Base-by-base conservation (phyloP, 768 basidiomycete genomes). In the Leccinum pellstonianum region DNA sequence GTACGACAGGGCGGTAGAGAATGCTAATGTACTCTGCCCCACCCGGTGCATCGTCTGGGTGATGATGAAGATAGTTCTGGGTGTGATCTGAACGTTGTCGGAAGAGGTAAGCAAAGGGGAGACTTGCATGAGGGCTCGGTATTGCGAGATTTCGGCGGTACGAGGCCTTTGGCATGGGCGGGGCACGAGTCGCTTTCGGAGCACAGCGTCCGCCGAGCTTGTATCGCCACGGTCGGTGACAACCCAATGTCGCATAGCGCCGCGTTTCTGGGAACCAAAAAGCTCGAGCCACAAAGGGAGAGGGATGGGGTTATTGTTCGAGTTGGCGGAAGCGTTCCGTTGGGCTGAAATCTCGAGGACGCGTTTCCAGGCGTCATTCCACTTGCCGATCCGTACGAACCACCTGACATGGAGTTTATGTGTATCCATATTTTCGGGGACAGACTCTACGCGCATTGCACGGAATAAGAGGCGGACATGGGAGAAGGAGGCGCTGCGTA, bases 241-340 rank as follows among this genome's bases (percentile, higher is more conserved):
- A 23, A 55, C 31, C 64, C 66, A 68, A 47, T 52, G 60, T 38
- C 71, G 68, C 27, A 70, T 62, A 5, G 72, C 76, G 50, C 76
- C 74, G 54, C 74, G 71, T 56, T 78, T 79, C 61, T 70, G 66
- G 17, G 77, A 75, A 51, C 78, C 77, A 63, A 84, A 81, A 63
- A 90, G 82, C 62, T 90, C 87, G 48, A 83, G 59, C 87, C 86
- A 89, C 54, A 90, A 70, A 4, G 73, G 67, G 27, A 83, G 74
- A 27, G 80, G 82, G 33, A 79, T 72, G 31, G 59, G 47, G 7
- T 59, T 61, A 27, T 8, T 47, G 25, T 41, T 52, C 10, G 29
- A 31, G 6, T 41, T 56, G 23, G 60, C 43, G 29, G 64, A 29
- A 58, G 57, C 49, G 27, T 43, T 54, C 29, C 37, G 62, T 57